Evolutionary conservation across 371 early-diverging fungal species (phyloP), one percentile per base, ranked within the genome.

Genomic region (Sporodiniella umbellata): DNA sequence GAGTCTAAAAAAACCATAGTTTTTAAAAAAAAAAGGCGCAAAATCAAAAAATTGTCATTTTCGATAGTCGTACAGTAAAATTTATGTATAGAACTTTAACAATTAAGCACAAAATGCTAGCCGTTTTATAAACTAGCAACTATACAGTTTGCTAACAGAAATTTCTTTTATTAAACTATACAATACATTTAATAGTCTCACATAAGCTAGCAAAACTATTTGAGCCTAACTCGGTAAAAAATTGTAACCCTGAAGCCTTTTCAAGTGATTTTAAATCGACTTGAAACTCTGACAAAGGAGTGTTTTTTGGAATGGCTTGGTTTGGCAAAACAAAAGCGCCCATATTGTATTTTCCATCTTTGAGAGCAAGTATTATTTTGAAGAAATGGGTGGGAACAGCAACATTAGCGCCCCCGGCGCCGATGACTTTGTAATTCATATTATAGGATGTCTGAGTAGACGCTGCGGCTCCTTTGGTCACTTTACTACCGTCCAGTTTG

Each of bases 381-480:
- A 73, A 96, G 60, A 92, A 93, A 54, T 94, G 94, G 0, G 94
- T 94, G 8, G 96, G 95, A 1, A 96, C 96, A 12, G 91, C 89
- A 24, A 89, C 70, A 50, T 85, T 88, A 39, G 91, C 88, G 11
- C 83, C 77, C 30, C 73, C 67, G 0, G 89, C 91, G 30, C 94
- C 86, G 19, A 94, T 80, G 15, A 94, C 80, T 24, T 83, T 80
- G 53, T 78, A 86, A 56, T 81, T 75, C 50, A 74, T 60, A 3
- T 23, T 48, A 42, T 61, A 68, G 17, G 53, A 61, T 43, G 52
- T 42, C 10, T 45, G 17, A 33, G 33, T 25, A 8, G 51, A 8
- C 15, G 8, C 4, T 3, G n/a, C 42, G 12, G 10, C 43, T 6
- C 30, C 23, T 38, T 25, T 12, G 3, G 18, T 26, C 4, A 44